Percentiles rank a stretch among this genome's conserved stretches.
Conservation (phyloP, 2,329 filamentous ascomycete species). For the Malbranchea zuffiana region DNA sequence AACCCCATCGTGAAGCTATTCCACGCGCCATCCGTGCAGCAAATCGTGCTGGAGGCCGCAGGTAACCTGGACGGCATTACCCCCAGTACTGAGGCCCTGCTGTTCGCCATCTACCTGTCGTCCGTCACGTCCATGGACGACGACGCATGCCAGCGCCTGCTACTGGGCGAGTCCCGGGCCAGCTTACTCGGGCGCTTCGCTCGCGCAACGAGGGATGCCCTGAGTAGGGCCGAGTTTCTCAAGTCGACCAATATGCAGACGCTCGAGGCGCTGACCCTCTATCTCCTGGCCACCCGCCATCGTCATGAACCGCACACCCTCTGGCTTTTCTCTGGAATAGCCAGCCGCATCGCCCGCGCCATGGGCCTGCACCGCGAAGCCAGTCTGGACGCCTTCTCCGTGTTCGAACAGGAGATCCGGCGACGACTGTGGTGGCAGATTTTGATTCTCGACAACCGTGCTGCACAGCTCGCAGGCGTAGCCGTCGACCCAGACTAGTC, state of each 20-base stretch:
- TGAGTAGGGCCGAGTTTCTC: conserved; percentile 35
- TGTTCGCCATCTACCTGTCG: conserved; percentile 56
- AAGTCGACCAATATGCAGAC: conserved; percentile 34
- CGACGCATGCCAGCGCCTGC: conserved; percentile 41
- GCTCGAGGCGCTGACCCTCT: conserved; percentile 45
- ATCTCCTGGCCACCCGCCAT: conserved; percentile 35
- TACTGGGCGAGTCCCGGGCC: conserved; percentile 29
- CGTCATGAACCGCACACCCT: conserved; percentile 5
- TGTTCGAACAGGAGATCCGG: conserved; percentile 58
- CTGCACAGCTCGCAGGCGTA: conserved; percentile 54
- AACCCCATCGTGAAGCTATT: conserved; percentile 62
- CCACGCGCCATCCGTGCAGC: conserved; percentile 60
- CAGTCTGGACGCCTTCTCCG: conserved; percentile 31
- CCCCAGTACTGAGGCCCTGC: conserved; percentile 32
- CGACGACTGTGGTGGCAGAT: conserved; percentile 64
- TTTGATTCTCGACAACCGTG: conserved; percentile 55
- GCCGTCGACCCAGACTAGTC: conserved; percentile 24
- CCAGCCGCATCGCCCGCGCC: conserved; percentile 55
- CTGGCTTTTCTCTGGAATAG: conserved; percentile 45
- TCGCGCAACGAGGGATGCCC: conserved; percentile 38
- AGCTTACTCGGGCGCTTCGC: conserved; percentile 35
- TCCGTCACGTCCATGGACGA: conserved; percentile 46
- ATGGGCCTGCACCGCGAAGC: conserved; percentile 59
- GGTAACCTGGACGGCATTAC: conserved; percentile 34
- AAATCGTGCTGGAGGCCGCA: conserved; percentile 52